These are phyloP conservation scores for Pythium diclinum DNA, from an alignment of 352 stramenopile genomes.

Conservation along the genomic window DNA sequence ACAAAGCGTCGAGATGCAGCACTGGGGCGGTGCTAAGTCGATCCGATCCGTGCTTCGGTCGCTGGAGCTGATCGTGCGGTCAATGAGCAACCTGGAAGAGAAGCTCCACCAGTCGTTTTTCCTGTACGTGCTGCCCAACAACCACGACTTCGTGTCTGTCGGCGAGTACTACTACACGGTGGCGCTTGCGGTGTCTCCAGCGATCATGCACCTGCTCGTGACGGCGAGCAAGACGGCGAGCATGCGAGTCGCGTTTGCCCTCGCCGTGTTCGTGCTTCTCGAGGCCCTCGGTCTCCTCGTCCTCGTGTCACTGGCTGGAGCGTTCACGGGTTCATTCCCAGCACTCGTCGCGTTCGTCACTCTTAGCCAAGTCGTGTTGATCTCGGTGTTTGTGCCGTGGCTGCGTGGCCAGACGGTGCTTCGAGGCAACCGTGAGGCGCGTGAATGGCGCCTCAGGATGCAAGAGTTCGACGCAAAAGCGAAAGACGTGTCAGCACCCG, in stretches of 20 bases:
- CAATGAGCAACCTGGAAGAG: conserved; percentile 85
- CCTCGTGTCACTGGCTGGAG: background rate
- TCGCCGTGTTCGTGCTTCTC: conserved; percentile 42
- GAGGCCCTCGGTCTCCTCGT: conserved; percentile 1
- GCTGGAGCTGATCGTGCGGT: conserved; percentile 65
- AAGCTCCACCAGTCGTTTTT: conserved; percentile 90
- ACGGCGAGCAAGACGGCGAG: conserved; percentile 47
- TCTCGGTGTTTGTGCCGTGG: conserved; percentile 3
- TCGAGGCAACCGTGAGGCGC: conserved; percentile 8
- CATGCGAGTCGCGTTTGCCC: conserved; percentile 66
- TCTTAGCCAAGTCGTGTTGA: conserved; percentile 1
- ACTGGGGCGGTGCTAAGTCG: conserved; percentile 24
- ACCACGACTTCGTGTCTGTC: conserved; percentile 77
- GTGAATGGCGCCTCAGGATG: conserved; percentile 11
- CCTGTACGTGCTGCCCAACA: conserved; percentile 77
- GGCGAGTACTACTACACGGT: conserved; percentile 86
- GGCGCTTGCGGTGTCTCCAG: conserved; percentile 61
- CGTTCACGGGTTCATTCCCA: background rate
- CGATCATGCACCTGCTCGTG: conserved; percentile 58
- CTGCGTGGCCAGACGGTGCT: conserved; percentile 3
- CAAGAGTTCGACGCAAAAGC: conserved; percentile 17
- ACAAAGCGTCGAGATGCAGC: conserved; percentile 23
- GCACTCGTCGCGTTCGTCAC: background rate
- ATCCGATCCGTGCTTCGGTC: conserved; percentile 44
- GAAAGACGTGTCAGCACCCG: background rate